phyloP scores from a whole-genome alignment of 805 yeast genomes.

The Starmerella stellata region DNA sequence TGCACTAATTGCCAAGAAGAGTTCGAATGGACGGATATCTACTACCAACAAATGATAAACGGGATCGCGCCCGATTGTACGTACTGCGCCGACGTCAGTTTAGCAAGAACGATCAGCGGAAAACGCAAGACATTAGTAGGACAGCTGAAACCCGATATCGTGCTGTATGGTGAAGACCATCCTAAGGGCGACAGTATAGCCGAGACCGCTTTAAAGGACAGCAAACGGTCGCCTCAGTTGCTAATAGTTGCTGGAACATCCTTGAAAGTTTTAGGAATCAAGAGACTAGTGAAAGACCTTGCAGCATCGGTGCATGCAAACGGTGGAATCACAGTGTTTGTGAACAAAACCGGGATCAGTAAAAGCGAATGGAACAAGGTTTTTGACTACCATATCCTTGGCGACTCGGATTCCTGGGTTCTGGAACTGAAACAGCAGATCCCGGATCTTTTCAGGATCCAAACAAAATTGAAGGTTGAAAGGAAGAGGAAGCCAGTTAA shows the following conservation, averaged over 20 bases:
- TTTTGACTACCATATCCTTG: slow-evolving; percentile 60
- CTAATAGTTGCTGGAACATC: slow-evolving; percentile 87
- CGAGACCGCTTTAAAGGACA: slow-evolving; percentile 46
- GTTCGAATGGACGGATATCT: slow-evolving; percentile 44
- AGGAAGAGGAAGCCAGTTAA: slow-evolving; percentile 5
- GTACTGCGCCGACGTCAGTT: slow-evolving; percentile 39
- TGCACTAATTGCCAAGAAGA: slow-evolving; percentile 53
- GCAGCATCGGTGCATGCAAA: slow-evolving; percentile 52
- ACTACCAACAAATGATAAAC: slow-evolving; percentile 30
- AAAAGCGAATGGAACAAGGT: slow-evolving; percentile 44
- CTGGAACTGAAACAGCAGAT: slow-evolving; percentile 32
- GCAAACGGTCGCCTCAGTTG: slow-evolving; percentile 46
- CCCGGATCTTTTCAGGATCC: slow-evolving; percentile 47
- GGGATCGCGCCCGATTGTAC: slow-evolving; percentile 70
- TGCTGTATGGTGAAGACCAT: slow-evolving; percentile 84
- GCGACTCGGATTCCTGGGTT: slow-evolving; percentile 76
- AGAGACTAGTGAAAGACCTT: slow-evolving; percentile 48
- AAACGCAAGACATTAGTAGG: slow-evolving; percentile 67
- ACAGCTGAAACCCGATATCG: slow-evolving; percentile 68
- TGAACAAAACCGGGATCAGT: slow-evolving; percentile 50
- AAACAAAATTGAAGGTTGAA: slow-evolving; percentile 18
- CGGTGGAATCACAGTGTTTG: slow-evolving; percentile 60
- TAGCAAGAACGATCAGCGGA: slow-evolving; percentile 44
- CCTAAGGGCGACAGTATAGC: slow-evolving; percentile 72
- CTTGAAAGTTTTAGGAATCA: slow-evolving; percentile 76